Evolutionary conservation across 164 flowering plant genomes (phyloP).

Genomic region (Euptelea pleiosperma): DNA sequence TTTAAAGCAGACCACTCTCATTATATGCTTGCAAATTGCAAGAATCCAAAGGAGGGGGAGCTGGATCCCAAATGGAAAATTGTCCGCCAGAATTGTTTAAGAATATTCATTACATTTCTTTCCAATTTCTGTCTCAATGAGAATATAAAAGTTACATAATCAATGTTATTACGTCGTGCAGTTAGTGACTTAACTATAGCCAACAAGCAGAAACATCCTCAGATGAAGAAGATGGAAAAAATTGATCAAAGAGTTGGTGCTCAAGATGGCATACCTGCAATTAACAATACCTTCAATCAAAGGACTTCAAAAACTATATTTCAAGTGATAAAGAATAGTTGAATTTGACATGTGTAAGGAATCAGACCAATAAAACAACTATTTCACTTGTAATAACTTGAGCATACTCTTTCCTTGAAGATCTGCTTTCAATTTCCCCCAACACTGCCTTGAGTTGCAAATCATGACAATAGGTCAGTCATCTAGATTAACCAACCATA

Average conservation of each 20-base stretch:
- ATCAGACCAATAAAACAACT: neutral
- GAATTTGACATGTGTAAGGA: neutral
- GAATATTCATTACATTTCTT: no score
- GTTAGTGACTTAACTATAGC: no score
- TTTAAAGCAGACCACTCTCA: no score
- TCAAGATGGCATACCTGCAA: slow-evolving; percentile 95
- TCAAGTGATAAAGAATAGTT: neutral
- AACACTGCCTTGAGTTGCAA: slow-evolving; percentile 83
- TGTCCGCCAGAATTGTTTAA: no score
- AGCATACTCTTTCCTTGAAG: slow-evolving; percentile 82
- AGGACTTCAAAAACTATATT: neutral
- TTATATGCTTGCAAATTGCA: no score
- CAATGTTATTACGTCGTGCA: neutral
- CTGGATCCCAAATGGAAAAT: no score
- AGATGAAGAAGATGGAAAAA: slow-evolving; percentile 86
- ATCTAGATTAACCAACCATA: neutral
- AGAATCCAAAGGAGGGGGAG: no score
- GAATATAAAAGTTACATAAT: neutral
- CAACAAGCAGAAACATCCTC: slow-evolving; percentile 50
- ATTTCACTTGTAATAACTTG: slow-evolving; percentile 57
- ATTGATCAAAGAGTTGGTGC: slow-evolving; percentile 90
- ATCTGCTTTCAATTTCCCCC: slow-evolving; percentile 89
- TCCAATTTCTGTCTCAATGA: no score
- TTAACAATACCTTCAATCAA: slow-evolving; percentile 9
- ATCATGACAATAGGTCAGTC: slow-evolving; percentile 9